phyloP scores from a whole-genome alignment of 1,284 basidiomycete species.

The Tilletia caries region DNA sequence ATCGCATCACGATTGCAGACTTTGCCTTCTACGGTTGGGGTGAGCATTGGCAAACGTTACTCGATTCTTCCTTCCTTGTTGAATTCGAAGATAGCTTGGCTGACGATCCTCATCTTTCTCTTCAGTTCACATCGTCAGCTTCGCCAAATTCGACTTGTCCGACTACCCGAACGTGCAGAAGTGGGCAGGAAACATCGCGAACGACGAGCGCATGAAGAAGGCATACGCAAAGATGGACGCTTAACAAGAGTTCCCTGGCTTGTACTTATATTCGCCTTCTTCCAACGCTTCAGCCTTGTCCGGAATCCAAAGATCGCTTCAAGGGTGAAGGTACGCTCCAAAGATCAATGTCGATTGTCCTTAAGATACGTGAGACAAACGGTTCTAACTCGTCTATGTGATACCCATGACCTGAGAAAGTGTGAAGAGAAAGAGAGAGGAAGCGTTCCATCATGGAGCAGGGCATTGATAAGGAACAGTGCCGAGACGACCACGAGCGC shows the following conservation, averaged over 20 bases:
- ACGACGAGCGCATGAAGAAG: constrained; percentile 30
- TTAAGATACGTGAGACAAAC: no score
- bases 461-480: no score
- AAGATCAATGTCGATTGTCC: no score
- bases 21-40: constrained; percentile 30
- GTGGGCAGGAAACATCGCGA: constrained; percentile 33
- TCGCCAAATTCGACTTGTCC: constrained; percentile 33
- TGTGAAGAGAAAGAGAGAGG: no score
- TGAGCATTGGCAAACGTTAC: not conserved
- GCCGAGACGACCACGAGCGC: no score
- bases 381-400: no score
- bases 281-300: not conserved
- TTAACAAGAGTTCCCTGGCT: not conserved
- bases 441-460: no score
- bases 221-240: constrained; percentile 31
- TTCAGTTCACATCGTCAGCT: constrained; percentile 6
- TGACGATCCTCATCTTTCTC: constrained; percentile 31
- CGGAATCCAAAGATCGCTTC: no score
- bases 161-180: constrained; percentile 36
- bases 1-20: constrained; percentile 46
- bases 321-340: no score
- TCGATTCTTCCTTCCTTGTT: not conserved
- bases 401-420: no score
- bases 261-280: not conserved
- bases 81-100: not conserved